Conservation (phyloP, 2,329 filamentous ascomycete genomes). For the Daldinia eschscholtzii region DNA sequence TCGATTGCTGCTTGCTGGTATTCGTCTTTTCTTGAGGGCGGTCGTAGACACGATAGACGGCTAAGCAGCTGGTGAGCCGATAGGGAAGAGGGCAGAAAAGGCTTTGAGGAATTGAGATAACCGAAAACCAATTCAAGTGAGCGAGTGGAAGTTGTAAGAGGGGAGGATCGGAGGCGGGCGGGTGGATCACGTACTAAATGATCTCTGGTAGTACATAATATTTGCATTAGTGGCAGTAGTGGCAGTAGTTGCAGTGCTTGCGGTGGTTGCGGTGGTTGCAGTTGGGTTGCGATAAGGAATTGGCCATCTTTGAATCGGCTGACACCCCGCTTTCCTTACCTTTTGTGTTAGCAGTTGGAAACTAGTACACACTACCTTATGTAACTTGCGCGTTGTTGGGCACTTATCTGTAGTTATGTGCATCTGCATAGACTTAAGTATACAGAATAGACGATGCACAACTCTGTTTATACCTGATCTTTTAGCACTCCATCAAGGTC, state of each 20-base stretch:
- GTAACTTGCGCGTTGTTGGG: not conserved
- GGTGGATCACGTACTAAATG: not conserved
- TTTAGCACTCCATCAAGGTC: not conserved
- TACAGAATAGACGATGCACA: not conserved
- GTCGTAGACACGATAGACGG: not conserved
- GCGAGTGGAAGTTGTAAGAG: not conserved
- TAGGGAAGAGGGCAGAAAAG: not conserved
- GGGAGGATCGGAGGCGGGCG: not conserved
- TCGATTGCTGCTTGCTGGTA: conserved; percentile 13
- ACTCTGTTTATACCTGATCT: conserved; percentile 3
- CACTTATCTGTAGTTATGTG: not conserved
- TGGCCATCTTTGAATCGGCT: not conserved
- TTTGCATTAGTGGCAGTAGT: not conserved
- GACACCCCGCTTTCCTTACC: conserved; percentile 1
- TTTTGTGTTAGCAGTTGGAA: not conserved
- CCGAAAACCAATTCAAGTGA: not conserved
- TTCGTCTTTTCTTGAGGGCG: not conserved
- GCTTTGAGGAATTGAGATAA: not conserved
- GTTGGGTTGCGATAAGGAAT: conserved; percentile 1
- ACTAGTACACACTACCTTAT: too few species aligned
- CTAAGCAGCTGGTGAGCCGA: not conserved
- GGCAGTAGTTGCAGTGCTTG: not conserved
- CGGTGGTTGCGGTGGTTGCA: not conserved
- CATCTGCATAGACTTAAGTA: not conserved
- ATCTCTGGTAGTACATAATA: not conserved